These are phyloP conservation scores for Lathyrus aphaca DNA, from an alignment of 306 rosid species.

Conservation along the genomic window DNA sequence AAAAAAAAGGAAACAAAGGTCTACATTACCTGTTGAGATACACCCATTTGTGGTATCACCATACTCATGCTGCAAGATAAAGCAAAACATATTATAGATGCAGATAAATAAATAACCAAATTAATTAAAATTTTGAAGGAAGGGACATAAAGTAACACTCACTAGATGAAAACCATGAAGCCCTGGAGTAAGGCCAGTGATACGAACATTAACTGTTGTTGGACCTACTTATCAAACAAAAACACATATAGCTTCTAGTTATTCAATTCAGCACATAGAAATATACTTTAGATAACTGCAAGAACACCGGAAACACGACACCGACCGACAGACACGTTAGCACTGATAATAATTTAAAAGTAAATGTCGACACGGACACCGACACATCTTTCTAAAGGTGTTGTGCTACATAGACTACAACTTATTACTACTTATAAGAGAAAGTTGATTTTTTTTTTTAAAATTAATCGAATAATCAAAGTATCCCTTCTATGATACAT, in stretches of 20 bases:
- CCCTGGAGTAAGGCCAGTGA: conserved; percentile 86
- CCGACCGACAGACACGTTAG: too few relatives aligned
- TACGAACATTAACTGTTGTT: conserved; percentile 75
- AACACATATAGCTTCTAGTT: conserved; percentile 24
- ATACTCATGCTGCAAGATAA: conserved; percentile 73
- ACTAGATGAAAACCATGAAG: conserved; percentile 92
- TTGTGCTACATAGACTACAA: too few relatives aligned
- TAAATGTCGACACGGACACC: too few relatives aligned
- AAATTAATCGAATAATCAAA: too few relatives aligned
- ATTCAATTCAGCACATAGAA: conserved; percentile 13
- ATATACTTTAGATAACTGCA: neutral
- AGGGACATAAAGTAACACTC: conserved; percentile 41
- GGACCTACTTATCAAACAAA: conserved; percentile 63
- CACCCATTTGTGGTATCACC: conserved; percentile 99
- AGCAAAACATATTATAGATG: neutral
- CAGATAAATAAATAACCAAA: neutral
- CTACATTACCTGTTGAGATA: conserved; percentile 74
- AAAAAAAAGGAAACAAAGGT: conserved; percentile 24
- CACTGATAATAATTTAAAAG: too few relatives aligned
- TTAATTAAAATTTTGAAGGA: conserved; percentile 10
- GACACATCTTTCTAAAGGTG: too few relatives aligned
- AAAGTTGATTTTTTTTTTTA: too few relatives aligned
- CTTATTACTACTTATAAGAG: too few relatives aligned
- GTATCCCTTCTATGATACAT: too few relatives aligned
- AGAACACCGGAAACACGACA: neutral